Evolutionary conservation across 1,139 yeast species (phyloP), one percentile per base, ranked within the genome.

Genomic region (Candida dubliniensis): DNA sequence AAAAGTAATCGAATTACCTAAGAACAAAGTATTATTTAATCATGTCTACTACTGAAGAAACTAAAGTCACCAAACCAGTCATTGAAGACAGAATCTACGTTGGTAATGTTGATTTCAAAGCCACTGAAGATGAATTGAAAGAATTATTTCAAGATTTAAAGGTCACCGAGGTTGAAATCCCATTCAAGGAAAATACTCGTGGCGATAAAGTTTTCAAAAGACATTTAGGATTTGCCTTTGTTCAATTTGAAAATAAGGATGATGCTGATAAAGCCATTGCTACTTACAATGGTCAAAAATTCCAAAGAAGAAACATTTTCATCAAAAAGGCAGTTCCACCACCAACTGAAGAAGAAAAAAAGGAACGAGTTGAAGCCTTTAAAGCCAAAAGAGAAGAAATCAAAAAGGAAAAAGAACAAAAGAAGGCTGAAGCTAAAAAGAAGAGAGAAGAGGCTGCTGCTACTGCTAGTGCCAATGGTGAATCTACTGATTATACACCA

Each of bases 141-240:
- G 70, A 65, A 18, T 69, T 73, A 51, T 69, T 80, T 48, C 63
- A 63, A 43, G 69, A 59, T 8, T 67, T 63, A 41, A 59, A 60
- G n/a, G 70, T 69, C 37, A 56, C 61, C 34, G 74, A 66, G 38
- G 69, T 72, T 36, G 74, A 69, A 47, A 69, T 73, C 47, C 78
- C 78, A 30, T 64, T 66, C 49, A 71, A 69, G 53, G 60, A 64
- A 34, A 57, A 59, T 44, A 58, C 60, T 41, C 64, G 66, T 41
- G 66, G 66, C 41, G 66, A 62, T 36, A 64, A 63, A 52, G 56
- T 66, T 33, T 59, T 62, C 47, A 64, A 64, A 50, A 70, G 67
- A 53, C 73, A 66, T 46, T 66, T 77, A 45, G 84, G 84, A 9
- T 77, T 76, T 61, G 84, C 81, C 12, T 79, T 76, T 60, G 78